A percentile compares a stretch with the other conserved stretches of the same genome.
These are phyloP conservation scores for Colletotrichum plurivorum DNA, from an alignment of 2,329 filamentous ascomycete genomes.

Conservation along the genomic window DNA sequence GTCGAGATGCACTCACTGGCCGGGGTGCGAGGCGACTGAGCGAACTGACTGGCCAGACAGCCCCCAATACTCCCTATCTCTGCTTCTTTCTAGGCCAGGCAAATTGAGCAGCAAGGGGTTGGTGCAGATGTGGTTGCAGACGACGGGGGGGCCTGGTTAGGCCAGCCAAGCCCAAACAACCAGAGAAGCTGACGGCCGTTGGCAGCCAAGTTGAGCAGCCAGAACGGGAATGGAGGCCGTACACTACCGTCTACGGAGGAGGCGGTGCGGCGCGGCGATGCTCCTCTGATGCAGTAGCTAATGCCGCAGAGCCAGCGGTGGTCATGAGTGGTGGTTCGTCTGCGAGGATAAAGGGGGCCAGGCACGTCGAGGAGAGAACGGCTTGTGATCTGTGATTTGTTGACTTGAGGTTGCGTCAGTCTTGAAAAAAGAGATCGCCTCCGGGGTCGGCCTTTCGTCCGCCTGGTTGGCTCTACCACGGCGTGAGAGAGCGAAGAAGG, in stretches of 20 bases:
- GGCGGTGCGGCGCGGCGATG: constrained; percentile 24
- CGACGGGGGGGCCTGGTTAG: constrained; percentile 18
- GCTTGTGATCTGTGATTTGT: background rate
- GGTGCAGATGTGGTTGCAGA: constrained; percentile 22
- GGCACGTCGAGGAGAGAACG: background rate
- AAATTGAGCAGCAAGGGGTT: constrained; percentile 14
- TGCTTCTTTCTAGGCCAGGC: constrained; percentile 12
- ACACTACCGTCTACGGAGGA: background rate
- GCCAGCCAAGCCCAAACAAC: constrained; percentile 1
- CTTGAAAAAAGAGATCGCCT: background rate
- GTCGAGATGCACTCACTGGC: constrained; percentile 8
- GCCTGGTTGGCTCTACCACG: background rate
- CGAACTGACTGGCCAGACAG: constrained; percentile 19
- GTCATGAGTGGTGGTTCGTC: background rate
- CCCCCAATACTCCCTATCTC: constrained; percentile 14
- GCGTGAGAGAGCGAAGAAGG: background rate
- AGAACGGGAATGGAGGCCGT: constrained; percentile 3
- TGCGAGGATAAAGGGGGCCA: background rate
- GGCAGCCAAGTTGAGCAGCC: background rate
- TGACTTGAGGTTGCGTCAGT: background rate
- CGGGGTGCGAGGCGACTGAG: background rate
- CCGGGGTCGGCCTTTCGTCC: background rate
- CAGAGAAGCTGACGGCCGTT: constrained; percentile 14
- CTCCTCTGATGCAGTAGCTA: constrained; percentile 15
- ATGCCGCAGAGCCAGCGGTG: background rate